Evolutionary conservation across 2,329 filamentous ascomycete genomes (phyloP), one percentile per base, ranked within the genome.

Genomic region (Cryphonectria carpinicola): DNA sequence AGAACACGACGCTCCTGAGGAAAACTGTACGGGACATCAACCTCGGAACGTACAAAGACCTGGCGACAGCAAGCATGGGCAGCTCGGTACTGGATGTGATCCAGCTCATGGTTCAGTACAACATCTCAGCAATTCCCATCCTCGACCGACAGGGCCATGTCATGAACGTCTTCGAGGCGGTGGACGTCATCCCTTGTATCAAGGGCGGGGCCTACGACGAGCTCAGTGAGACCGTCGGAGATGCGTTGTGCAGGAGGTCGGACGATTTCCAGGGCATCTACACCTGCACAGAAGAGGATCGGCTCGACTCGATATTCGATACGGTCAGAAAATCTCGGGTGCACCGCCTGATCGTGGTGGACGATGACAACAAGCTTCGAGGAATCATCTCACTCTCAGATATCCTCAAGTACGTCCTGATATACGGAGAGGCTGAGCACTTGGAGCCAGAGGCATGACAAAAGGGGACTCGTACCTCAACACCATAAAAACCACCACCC

Each of bases 261-360:
- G 93, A 97, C 67, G 95, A 98, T 76, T 98, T 97, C 77, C 92
- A 94, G 0, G 96, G 97, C 60, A 98, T 99, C 74, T 98, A 98
- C 82, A 98, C 95, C 0, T 99, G 96, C 84, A 93, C 91, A 62
- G 87, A 96, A 73, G 92, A 97, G 73, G 96, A 99, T 81, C 91
- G 95, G 69, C 87, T 99, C 65, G 95, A 97, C 79, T 95, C 95
- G 14, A 96, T 99, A 75, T 98, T 98, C 80, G 95, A 98, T 80
- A 98, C 96, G 0, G 93, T 99, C 75, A 93, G 95, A 75, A 97
- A 95, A 82, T 97, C 95, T 62, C 89, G 97, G 72, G 95, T 99
- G 39, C 96, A 99, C 82, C 89, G 96, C 73, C 86, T 99, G 74
- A 91, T 98, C 70, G 92, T 99, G 65, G 93, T 99, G 70, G 95